A percentile compares a stretch with the other conserved stretches of the same genome.
Conservation (phyloP, 768 basidiomycete species). For the Dacryopinax primogenitus region DNA sequence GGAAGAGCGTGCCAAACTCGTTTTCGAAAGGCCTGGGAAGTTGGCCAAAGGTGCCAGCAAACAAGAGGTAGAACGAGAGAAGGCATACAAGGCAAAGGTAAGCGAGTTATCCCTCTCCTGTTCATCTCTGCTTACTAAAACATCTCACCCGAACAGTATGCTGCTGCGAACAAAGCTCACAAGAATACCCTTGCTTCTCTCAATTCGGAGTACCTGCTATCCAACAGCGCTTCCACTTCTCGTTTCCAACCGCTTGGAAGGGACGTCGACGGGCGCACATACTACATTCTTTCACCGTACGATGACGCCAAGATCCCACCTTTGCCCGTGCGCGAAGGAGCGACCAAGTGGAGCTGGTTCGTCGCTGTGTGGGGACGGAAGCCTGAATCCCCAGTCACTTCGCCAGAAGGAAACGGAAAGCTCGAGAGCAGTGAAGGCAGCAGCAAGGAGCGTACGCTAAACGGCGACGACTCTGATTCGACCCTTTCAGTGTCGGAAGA, state of each 20-base stretch:
- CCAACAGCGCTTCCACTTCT: conserved; percentile 33
- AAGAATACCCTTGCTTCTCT: conserved; percentile 38
- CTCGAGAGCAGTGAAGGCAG: conserved; percentile 22
- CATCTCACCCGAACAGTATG: conserved; percentile 15
- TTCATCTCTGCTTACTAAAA: not conserved
- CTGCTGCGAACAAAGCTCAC: conserved; percentile 30
- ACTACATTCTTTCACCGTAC: conserved; percentile 54
- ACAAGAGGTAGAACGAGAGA: conserved; percentile 13
- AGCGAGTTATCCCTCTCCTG: not conserved
- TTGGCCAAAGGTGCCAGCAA: conserved; percentile 17
- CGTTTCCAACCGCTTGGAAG: conserved; percentile 54
- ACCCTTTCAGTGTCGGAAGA: not conserved
- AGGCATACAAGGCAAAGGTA: conserved; percentile 17
- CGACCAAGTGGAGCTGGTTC: conserved; percentile 63
- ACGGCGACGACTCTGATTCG: not conserved
- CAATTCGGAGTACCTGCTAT: conserved; percentile 38
- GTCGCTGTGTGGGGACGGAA: conserved; percentile 52
- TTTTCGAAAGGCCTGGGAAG: conserved; percentile 24
- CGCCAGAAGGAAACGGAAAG: not conserved
- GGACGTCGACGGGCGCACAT: conserved; percentile 53
- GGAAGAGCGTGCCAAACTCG: conserved; percentile 29
- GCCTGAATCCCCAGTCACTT: not conserved
- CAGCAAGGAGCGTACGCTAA: conserved; percentile 28
- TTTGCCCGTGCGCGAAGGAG: conserved; percentile 38
- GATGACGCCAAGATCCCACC: conserved; percentile 39